Evolutionary conservation across 208 protist species (phyloP).

Genomic region (Crithidia fasciculata): DNA sequence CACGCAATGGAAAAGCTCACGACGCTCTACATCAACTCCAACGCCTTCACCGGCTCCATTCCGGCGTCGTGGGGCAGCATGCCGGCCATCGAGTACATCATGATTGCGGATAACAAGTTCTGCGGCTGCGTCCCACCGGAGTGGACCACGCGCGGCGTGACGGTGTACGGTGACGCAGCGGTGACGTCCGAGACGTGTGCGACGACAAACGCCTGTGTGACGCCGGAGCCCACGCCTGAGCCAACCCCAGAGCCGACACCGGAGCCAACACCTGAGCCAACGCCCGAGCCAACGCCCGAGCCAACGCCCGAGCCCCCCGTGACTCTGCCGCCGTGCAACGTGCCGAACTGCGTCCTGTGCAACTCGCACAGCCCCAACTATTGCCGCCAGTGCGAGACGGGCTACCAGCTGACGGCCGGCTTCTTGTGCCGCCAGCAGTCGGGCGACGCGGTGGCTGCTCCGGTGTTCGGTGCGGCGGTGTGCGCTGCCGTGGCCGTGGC

Average conservation of each 20-base stretch:
- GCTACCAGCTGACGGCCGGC: slow-evolving; percentile 7
- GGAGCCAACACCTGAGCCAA: neutral
- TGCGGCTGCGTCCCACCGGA: slow-evolving; percentile 3
- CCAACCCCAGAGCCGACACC: neutral
- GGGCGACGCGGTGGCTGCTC: neutral
- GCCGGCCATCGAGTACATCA: slow-evolving; percentile 2
- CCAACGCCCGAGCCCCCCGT: neutral
- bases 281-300: neutral
- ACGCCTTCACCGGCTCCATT: slow-evolving; percentile 11
- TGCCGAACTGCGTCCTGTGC: slow-evolving; percentile 2
- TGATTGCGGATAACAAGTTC: slow-evolving; percentile 2
- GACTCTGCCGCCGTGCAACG: neutral
- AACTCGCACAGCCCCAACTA: slow-evolving; percentile 4
- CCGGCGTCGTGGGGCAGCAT: slow-evolving; percentile 12
- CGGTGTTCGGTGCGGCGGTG: neutral
- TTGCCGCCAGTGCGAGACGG: slow-evolving; percentile 1
- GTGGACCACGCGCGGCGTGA: slow-evolving; percentile 2
- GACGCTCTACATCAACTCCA: neutral
- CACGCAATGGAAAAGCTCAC: neutral
- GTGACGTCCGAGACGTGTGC: neutral
- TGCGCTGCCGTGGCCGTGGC: neutral
- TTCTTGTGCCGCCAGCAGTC: slow-evolving; percentile 1
- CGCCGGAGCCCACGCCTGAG: neutral
- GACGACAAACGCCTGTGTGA: neutral
- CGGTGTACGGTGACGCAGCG: neutral